A percentile compares a stretch with the other conserved stretches of the same genome.
These are phyloP conservation scores for Fraxinus sp. DNA, from an alignment of 305 asterid genomes.

Conservation along the genomic window DNA sequence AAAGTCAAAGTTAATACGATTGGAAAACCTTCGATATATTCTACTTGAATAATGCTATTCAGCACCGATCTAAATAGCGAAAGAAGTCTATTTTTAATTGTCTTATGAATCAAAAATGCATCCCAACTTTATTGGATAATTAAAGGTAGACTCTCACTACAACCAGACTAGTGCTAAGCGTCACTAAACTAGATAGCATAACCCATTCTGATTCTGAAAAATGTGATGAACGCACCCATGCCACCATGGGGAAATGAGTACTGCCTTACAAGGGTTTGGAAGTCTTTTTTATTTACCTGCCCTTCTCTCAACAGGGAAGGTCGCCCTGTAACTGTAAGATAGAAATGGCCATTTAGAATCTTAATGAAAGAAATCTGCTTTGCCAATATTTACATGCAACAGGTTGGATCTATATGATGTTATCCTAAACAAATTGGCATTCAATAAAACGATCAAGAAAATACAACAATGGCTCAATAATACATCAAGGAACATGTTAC, in stretches of 20 bases:
- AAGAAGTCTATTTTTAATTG: not conserved
- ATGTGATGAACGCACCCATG: not conserved
- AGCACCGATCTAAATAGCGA: not conserved
- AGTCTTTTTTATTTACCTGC: not conserved
- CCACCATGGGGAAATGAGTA: not conserved
- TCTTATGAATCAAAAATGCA: not conserved
- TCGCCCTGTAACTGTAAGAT: not conserved
- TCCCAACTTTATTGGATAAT: not conserved
- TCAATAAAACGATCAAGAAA: not conserved
- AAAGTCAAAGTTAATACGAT: not conserved
- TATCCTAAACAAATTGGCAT: not conserved
- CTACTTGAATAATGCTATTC: not conserved
- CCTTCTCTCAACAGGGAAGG: not conserved
- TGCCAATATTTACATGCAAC: not conserved
- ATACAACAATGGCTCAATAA: conserved; percentile 14
- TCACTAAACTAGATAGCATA: not conserved
- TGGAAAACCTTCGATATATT: not conserved
- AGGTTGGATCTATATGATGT: not conserved
- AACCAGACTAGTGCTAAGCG: not conserved
- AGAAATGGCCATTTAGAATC: not conserved
- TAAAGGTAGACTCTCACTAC: not conserved
- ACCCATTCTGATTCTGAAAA: not conserved
- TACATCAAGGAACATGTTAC: conserved; percentile 23
- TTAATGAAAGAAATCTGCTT: not conserved
- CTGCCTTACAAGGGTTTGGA: not conserved